Conservation (phyloP, 352 stramenopile species). For the Globisporangium alternatum region DNA sequence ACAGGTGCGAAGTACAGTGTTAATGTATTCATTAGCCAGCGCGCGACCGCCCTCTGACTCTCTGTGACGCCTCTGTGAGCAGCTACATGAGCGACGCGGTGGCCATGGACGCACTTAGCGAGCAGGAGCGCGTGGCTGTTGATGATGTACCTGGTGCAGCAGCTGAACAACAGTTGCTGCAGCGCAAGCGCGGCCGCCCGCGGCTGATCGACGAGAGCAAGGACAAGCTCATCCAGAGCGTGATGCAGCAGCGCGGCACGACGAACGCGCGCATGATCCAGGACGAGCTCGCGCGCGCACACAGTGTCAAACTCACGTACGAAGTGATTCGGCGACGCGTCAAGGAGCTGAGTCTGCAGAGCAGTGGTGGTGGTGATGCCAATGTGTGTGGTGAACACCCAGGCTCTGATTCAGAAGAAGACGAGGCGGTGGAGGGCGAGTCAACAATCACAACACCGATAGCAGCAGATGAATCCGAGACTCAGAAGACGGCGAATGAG, state of each 20-base stretch:
- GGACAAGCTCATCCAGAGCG: constrained; percentile 14
- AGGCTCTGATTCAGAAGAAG: background rate
- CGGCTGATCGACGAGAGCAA: constrained; percentile 12
- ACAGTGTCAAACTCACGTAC: constrained; percentile 26
- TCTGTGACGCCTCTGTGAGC: background rate
- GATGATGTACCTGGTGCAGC: background rate
- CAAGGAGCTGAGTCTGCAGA: constrained; percentile 19
- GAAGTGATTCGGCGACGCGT: constrained; percentile 24
- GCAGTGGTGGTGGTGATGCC: background rate
- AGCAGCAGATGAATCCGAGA: background rate
- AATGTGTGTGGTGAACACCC: background rate
- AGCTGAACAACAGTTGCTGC: background rate
- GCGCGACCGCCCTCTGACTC: background rate
- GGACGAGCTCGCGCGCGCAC: constrained; percentile 21
- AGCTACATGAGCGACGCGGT: background rate
- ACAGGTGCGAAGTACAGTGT: background rate
- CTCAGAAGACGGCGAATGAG: background rate
- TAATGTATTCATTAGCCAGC: background rate
- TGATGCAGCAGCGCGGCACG: constrained; percentile 21
- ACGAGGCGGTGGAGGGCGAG: background rate
- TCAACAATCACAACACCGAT: background rate
- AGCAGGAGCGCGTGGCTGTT: background rate
- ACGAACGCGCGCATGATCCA: constrained; percentile 23
- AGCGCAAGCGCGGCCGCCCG: constrained; percentile 15
- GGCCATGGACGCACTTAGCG: background rate